phyloP scores from a whole-genome alignment of 257 asterid genomes.

The Solanum stenotomum region DNA sequence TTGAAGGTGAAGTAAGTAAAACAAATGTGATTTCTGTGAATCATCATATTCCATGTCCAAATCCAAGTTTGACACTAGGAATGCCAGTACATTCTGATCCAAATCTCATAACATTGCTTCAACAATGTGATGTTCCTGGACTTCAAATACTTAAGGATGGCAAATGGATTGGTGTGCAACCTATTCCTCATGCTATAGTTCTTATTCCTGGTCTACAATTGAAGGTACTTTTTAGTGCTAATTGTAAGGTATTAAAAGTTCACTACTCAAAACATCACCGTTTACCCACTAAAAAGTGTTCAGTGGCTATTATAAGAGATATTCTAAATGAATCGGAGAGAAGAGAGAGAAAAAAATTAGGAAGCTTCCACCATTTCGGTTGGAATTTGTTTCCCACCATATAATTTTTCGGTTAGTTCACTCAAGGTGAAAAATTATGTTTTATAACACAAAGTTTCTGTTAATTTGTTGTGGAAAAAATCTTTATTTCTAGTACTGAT shows the following conservation, averaged over 20 bases:
- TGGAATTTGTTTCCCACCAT: no score
- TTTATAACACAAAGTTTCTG: no score
- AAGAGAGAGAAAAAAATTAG: neutral
- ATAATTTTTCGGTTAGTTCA: no score
- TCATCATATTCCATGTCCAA: constrained; percentile 64
- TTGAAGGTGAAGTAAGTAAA: constrained; percentile 28
- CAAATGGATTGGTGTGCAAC: constrained; percentile 43
- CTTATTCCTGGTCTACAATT: constrained; percentile 3
- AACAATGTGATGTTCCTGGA: constrained; percentile 28
- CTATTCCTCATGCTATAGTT: constrained; percentile 35
- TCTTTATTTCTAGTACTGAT: neutral
- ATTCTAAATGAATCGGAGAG: no score
- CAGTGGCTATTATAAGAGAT: accelerated
- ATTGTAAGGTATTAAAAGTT: neutral
- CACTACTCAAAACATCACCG: no score
- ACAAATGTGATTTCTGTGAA: constrained; percentile 41
- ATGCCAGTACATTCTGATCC: constrained; percentile 66
- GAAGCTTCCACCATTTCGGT: no score
- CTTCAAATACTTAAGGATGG: constrained; percentile 32
- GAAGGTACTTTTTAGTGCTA: neutral
- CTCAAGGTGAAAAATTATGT: no score
- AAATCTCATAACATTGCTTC: constrained; percentile 52
- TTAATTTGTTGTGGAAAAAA: neutral
- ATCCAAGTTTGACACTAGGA: constrained; percentile 64
- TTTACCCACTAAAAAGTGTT: no score